A percentile compares a stretch with the other conserved stretches of the same genome.
Conservation (phyloP, 2,329 filamentous ascomycete genomes). For the Cladosporium sp. region DNA sequence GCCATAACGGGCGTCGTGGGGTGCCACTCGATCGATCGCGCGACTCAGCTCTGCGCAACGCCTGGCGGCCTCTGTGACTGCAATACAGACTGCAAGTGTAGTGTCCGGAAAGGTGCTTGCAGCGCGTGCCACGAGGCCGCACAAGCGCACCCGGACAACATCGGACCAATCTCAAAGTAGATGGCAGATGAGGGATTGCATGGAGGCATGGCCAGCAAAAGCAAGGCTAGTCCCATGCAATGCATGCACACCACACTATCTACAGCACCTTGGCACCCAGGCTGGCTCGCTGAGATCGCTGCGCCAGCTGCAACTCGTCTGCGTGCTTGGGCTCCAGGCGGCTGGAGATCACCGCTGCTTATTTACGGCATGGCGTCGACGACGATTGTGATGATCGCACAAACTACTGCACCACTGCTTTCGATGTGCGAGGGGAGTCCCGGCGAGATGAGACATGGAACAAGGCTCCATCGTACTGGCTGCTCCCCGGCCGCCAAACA, state of each 20-base stretch:
- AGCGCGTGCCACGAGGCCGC: conserved; percentile 11
- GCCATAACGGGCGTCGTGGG: not conserved
- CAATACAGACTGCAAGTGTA: not conserved
- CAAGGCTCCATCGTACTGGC: not conserved
- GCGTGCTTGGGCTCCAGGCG: conserved; percentile 4
- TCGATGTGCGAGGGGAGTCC: not conserved
- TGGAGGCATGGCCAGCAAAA: conserved; percentile 4
- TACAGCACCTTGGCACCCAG: not conserved
- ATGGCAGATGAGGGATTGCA: not conserved
- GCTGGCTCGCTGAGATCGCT: not conserved
- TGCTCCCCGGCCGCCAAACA: conserved; percentile 5
- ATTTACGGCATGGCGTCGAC: conserved; percentile 3
- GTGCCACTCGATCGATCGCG: not conserved
- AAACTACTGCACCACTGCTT: not conserved
- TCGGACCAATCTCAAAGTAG: conserved; percentile 10
- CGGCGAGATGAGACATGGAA: conserved; percentile 4
- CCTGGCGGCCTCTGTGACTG: not conserved
- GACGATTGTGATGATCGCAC: not conserved
- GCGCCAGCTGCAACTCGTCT: conserved; percentile 2
- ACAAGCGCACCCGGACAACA: conserved; percentile 12
- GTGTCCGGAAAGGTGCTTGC: too few relatives aligned
- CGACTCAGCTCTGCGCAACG: not conserved
- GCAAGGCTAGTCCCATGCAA: conserved; percentile 2
- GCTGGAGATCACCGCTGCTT: conserved; percentile 10
- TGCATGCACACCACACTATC: not conserved